Percentiles rank a stretch among this genome's conserved stretches.
Evolutionary conservation across 2,329 filamentous ascomycete species (phyloP).

Genomic region (Fusarium tricinctum): DNA sequence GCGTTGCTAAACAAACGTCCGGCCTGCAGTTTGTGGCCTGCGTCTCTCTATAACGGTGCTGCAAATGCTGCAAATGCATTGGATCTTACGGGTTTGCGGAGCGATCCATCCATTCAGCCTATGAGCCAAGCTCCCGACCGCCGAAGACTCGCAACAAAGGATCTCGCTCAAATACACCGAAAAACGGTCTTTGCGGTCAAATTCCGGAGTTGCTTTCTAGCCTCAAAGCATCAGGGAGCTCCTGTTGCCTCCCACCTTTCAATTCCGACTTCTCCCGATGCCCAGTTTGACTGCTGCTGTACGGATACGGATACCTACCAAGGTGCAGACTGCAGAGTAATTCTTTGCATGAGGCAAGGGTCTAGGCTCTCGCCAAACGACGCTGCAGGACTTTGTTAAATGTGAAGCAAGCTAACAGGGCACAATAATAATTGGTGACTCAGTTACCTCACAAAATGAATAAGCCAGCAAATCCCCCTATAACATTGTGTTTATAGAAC

Average conservation of each 20-base stretch:
- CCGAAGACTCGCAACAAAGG: constrained; percentile 30
- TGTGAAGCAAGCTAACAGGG: constrained; percentile 6
- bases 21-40: constrained; percentile 22
- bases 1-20: constrained; percentile 12
- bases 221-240: constrained; percentile 9
- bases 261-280: constrained; percentile 44
- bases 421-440: constrained; percentile 21
- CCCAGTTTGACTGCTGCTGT: constrained; percentile 22
- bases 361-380: constrained; percentile 40
- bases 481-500: constrained; percentile 10
- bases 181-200: constrained; percentile 33
- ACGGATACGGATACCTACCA: constrained; percentile 13
- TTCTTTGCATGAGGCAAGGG: constrained; percentile 37
- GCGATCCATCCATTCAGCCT: constrained; percentile 34
- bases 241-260: constrained; percentile 33
- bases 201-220: constrained; percentile 28
- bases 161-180: constrained; percentile 29
- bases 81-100: constrained; percentile 41
- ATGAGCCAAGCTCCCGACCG: constrained; percentile 38
- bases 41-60: constrained; percentile 10
- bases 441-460: constrained; percentile 49
- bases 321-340: background rate
- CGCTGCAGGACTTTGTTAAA: constrained; percentile 42
- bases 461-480: constrained; percentile 24
- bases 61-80: constrained; percentile 4